A percentile compares a stretch with the other conserved stretches of the same genome.
These are phyloP conservation scores for Botrytis medusae DNA, from an alignment of 2,329 filamentous ascomycete species.

Conservation along the genomic window DNA sequence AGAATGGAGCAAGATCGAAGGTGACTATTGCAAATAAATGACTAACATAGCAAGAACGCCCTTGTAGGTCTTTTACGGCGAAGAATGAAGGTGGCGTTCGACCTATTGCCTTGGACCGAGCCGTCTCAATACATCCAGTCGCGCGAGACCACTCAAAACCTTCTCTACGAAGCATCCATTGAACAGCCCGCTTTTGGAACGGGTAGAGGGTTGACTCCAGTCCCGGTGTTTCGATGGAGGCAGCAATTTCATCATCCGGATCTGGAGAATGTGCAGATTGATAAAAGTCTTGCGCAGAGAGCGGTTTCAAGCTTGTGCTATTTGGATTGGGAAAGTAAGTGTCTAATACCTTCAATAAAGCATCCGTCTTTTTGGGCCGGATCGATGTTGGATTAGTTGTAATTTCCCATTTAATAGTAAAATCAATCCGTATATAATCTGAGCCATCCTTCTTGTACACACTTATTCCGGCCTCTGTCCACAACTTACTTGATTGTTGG, in stretches of 20 bases:
- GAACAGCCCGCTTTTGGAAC: constrained; percentile 68
- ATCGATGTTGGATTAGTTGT: constrained; percentile 32
- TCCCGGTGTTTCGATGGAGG: constrained; percentile 45
- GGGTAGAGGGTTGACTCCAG: constrained; percentile 60
- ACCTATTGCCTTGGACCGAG: not conserved
- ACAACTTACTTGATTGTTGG: constrained; percentile 33
- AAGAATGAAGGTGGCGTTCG: constrained; percentile 46
- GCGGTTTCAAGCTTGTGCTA: constrained; percentile 33
- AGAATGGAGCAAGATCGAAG: constrained; percentile 49
- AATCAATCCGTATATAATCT: constrained; percentile 32
- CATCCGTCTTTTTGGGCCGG: constrained; percentile 25
- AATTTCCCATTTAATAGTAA: constrained; percentile 38
- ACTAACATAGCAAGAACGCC: constrained; percentile 55
- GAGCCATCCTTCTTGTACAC: constrained; percentile 27
- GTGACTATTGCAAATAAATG: constrained; percentile 61
- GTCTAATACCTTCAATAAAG: constrained; percentile 34
- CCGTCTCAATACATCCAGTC: constrained; percentile 18
- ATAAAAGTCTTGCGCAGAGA: constrained; percentile 63
- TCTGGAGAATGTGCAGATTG: constrained; percentile 63
- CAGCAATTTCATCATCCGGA: constrained; percentile 43
- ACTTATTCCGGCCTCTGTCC: constrained; percentile 34
- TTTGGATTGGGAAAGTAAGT: constrained; percentile 36
- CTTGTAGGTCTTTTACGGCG: constrained; percentile 47
- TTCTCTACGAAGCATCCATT: constrained; percentile 70
- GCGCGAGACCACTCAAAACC: constrained; percentile 50